Evolutionary conservation across 371 early-diverging fungal species (phyloP).

Genomic region (Mucor saturninus): DNA sequence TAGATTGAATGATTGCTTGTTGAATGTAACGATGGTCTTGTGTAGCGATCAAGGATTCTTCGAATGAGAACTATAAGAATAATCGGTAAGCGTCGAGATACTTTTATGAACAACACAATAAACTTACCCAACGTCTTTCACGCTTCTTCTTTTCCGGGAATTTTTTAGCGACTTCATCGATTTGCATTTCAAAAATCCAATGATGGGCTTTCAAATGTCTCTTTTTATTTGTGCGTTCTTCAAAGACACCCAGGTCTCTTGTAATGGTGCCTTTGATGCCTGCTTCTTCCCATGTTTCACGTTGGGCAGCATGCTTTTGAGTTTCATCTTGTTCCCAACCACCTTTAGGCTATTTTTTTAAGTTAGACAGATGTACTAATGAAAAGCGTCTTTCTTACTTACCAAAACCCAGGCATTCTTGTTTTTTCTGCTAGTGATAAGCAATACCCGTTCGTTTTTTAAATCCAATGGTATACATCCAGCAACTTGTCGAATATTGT

Average conservation of each 20-base stretch:
- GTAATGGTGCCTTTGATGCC: constrained; percentile 58
- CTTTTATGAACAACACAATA: background rate
- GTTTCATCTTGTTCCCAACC: constrained; percentile 67
- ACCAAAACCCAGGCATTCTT: constrained; percentile 53
- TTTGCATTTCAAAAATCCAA: constrained; percentile 59
- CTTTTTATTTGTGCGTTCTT: constrained; percentile 42
- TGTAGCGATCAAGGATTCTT: constrained; percentile 28
- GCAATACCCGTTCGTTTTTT: constrained; percentile 43
- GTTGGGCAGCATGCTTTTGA: constrained; percentile 55
- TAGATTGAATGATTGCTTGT: constrained; percentile 25
- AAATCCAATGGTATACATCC: constrained; percentile 61
- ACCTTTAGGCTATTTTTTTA: constrained; percentile 52
- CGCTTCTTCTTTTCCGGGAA: constrained; percentile 62
- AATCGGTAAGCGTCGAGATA: background rate
- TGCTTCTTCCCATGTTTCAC: constrained; percentile 68
- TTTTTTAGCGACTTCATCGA: constrained; percentile 48
- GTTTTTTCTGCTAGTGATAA: constrained; percentile 52
- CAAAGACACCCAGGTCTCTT: constrained; percentile 48
- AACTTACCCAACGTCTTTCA: constrained; percentile 55
- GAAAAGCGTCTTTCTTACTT: constrained; percentile 10
- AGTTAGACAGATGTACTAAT: background rate
- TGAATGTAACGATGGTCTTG: constrained; percentile 28
- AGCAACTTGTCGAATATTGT: constrained; percentile 50
- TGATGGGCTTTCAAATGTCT: constrained; percentile 45
- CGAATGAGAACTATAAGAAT: constrained; percentile 22